Percentiles rank a stretch among this genome's conserved stretches.
Evolutionary conservation across 345 rosid species (phyloP).

Genomic region (Gossypium thurberi): DNA sequence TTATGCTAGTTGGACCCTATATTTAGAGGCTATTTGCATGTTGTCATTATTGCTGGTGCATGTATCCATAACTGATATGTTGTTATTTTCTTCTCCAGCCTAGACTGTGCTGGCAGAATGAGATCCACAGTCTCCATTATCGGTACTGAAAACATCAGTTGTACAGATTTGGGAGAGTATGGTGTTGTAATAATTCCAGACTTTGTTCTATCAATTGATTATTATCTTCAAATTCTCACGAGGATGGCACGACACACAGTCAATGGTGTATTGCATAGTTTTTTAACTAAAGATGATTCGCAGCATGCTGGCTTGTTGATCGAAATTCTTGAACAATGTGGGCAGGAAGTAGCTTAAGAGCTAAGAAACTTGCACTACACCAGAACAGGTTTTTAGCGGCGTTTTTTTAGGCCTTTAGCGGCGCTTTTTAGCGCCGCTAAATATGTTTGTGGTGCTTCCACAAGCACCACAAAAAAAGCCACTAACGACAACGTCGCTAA

Average conservation of each 20-base stretch:
- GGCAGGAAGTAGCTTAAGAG: constrained; percentile 40
- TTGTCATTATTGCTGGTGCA: not conserved
- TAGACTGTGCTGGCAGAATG: constrained; percentile 17
- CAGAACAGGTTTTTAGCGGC: too few relatives aligned
- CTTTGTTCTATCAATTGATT: constrained; percentile 27
- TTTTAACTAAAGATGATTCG: constrained; percentile 37
- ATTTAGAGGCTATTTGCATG: too few relatives aligned
- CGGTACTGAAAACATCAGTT: constrained; percentile 23
- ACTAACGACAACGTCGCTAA: too few relatives aligned
- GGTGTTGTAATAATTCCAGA: constrained; percentile 44
- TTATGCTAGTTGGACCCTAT: not conserved
- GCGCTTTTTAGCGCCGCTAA: too few relatives aligned
- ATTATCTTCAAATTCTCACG: constrained; percentile 33
- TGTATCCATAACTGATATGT: not conserved
- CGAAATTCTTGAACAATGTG: constrained; percentile 44
- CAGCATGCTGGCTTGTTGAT: constrained; percentile 30
- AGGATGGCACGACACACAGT: constrained; percentile 52
- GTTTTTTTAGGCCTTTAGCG: too few relatives aligned
- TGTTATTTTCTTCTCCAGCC: constrained; percentile 14
- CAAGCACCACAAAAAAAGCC: too few relatives aligned
- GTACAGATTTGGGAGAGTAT: constrained; percentile 29
- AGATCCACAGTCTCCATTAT: constrained; percentile 32
- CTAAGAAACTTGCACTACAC: constrained; percentile 18
- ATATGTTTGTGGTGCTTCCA: too few relatives aligned
- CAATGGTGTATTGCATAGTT: constrained; percentile 40